These are phyloP conservation scores for Russula emetica DNA, from an alignment of 768 basidiomycete species.

Conservation along the genomic window DNA sequence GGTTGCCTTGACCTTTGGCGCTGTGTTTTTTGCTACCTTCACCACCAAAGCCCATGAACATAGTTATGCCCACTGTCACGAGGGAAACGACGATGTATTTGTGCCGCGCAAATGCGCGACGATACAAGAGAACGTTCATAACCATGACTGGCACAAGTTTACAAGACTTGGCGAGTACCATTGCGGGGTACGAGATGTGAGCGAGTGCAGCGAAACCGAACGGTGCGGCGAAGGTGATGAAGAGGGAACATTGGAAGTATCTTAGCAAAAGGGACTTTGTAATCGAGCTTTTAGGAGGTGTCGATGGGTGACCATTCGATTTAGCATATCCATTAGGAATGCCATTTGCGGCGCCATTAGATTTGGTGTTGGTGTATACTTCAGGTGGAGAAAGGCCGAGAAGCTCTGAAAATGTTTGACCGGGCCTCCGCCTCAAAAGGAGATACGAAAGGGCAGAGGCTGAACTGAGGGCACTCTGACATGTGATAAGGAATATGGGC, in stretches of 20 bases:
- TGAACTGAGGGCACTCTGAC: slow-evolving; percentile 75
- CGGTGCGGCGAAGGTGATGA: slow-evolving; percentile 88
- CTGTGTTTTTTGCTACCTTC: slow-evolving; percentile 44
- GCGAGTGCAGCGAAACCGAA: slow-evolving; percentile 94
- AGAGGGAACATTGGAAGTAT: slow-evolving; percentile 80
- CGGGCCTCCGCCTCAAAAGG: slow-evolving; percentile 51
- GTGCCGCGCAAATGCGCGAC: slow-evolving; percentile 85
- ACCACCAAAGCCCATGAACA: slow-evolving; percentile 88
- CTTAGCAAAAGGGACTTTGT: slow-evolving; percentile 54
- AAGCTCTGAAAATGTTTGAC: slow-evolving; percentile 48
- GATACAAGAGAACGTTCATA: slow-evolving; percentile 95
- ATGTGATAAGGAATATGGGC: slow-evolving; percentile 78
- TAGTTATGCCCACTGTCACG: slow-evolving; percentile 86
- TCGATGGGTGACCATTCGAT: slow-evolving; percentile 31
- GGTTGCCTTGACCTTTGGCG: slow-evolving; percentile 36
- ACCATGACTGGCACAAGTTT: slow-evolving; percentile 98
- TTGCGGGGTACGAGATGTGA: slow-evolving; percentile 96
- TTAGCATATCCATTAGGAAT: slow-evolving; percentile 35
- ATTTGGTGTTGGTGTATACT: slow-evolving; percentile 26
- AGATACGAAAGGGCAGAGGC: slow-evolving; percentile 77
- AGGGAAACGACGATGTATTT: slow-evolving; percentile 94
- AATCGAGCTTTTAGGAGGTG: slow-evolving; percentile 33
- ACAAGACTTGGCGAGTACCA: slow-evolving; percentile 98
- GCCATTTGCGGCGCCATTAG: slow-evolving; percentile 37
- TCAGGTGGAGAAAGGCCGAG: slow-evolving; percentile 54